Percentiles rank a stretch among this genome's conserved stretches.
These are phyloP conservation scores for Fusarium metavorans DNA, from an alignment of 2,329 filamentous ascomycete genomes.

Conservation along the genomic window DNA sequence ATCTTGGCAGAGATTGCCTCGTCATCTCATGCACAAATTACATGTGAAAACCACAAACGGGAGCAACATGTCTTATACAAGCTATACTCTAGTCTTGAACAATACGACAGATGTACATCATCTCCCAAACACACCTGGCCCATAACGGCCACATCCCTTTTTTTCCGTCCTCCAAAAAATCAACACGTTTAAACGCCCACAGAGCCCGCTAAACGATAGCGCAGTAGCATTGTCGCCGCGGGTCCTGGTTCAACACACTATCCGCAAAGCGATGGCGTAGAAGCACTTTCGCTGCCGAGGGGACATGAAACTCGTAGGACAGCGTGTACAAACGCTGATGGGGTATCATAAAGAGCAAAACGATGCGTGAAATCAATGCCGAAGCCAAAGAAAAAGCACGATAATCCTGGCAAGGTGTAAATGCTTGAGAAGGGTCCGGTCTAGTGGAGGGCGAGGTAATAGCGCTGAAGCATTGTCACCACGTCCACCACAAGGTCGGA, in stretches of 20 bases:
- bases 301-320: slow-evolving; percentile 54
- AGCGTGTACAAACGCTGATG: slow-evolving; percentile 59
- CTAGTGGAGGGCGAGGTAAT: slow-evolving; percentile 48
- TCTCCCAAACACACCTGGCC: slow-evolving; percentile 8
- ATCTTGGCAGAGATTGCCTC: neutral
- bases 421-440: slow-evolving; percentile 9
- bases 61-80: slow-evolving; percentile 30
- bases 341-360: slow-evolving; percentile 56
- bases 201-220: slow-evolving; percentile 64
- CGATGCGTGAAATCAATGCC: slow-evolving; percentile 37
- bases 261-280: slow-evolving; percentile 65
- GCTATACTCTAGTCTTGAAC: slow-evolving; percentile 7
- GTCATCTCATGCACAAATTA: neutral
- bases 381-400: slow-evolving; percentile 29
- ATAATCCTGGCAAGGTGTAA: slow-evolving; percentile 8
- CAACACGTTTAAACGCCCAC: slow-evolving; percentile 56
- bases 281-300: slow-evolving; percentile 67
- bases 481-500: slow-evolving; percentile 40
- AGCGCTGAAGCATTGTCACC: slow-evolving; percentile 67
- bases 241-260: slow-evolving; percentile 65
- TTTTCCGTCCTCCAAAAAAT: slow-evolving; percentile 2
- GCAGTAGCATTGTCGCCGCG: slow-evolving; percentile 65
- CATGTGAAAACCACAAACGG: neutral
- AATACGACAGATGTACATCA: neutral
- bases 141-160: neutral